phyloP scores from a whole-genome alignment of 768 basidiomycete genomes.

The Amanita subjunquillea region DNA sequence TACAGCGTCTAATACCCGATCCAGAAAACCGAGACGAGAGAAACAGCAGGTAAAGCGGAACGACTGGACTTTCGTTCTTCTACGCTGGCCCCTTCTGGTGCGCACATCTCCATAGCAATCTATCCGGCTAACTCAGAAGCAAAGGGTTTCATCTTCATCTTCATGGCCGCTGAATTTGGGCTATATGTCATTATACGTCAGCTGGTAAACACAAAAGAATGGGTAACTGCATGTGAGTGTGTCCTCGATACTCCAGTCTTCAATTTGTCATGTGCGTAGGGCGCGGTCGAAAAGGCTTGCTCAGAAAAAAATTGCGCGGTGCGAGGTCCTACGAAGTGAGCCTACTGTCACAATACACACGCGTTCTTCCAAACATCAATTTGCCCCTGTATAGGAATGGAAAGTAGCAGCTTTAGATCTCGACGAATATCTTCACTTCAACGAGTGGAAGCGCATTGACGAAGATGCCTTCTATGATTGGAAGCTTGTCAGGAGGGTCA shows the following conservation, averaged over 20 bases:
- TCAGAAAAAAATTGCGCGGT: slow-evolving; percentile 67
- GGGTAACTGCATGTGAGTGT: slow-evolving; percentile 70
- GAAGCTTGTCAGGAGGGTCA: slow-evolving; percentile 70
- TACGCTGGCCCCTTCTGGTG: slow-evolving; percentile 85
- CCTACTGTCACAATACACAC: neutral
- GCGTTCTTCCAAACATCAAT: neutral
- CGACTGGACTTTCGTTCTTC: slow-evolving; percentile 67
- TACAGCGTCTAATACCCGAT: slow-evolving; percentile 3
- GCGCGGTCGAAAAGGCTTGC: slow-evolving; percentile 73
- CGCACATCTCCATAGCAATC: slow-evolving; percentile 12
- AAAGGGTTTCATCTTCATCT: slow-evolving; percentile 71
- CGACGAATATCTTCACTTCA: slow-evolving; percentile 76
- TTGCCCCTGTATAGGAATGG: slow-evolving; percentile 56
- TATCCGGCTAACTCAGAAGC: neutral
- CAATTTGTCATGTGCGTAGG: slow-evolving; percentile 30
- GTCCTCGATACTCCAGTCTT: slow-evolving; percentile 11
- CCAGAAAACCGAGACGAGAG: slow-evolving; percentile 24
- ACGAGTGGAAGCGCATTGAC: slow-evolving; percentile 84
- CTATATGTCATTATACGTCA: slow-evolving; percentile 84
- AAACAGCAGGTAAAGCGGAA: slow-evolving; percentile 49
- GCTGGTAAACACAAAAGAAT: slow-evolving; percentile 91
- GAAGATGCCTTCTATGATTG: slow-evolving; percentile 91
- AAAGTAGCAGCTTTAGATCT: slow-evolving; percentile 66
- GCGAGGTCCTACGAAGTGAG: slow-evolving; percentile 65
- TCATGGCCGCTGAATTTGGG: slow-evolving; percentile 80